These are phyloP conservation scores for Russula olivacea DNA, from an alignment of 768 basidiomycete genomes.

Conservation along the genomic window DNA sequence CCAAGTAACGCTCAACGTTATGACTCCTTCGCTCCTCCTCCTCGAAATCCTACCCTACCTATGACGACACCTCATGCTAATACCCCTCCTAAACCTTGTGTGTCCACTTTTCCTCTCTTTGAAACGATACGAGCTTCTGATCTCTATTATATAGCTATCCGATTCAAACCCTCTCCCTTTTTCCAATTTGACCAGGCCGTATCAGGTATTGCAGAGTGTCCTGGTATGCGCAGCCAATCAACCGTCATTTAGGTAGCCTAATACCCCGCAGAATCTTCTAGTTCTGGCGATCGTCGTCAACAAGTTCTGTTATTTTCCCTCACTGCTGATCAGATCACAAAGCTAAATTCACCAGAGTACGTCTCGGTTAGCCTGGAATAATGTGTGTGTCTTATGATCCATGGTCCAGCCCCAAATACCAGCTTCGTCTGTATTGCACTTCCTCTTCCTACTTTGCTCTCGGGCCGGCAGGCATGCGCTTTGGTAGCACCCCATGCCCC, in stretches of 20 bases:
- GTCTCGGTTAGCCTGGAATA: not conserved
- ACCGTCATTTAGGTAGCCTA: constrained; percentile 9
- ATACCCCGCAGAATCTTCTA: constrained; percentile 56
- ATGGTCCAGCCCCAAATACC: constrained; percentile 53
- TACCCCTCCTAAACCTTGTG: constrained; percentile 6
- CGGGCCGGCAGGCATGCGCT: constrained; percentile 46
- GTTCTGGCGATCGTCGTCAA: constrained; percentile 69
- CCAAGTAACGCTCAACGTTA: constrained; percentile 44
- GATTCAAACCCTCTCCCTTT: constrained; percentile 79
- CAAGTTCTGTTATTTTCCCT: constrained; percentile 59
- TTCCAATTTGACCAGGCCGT: constrained; percentile 61
- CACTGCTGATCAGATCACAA: constrained; percentile 54
- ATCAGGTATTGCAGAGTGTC: constrained; percentile 65
- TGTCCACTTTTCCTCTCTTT: not conserved
- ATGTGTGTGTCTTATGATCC: not conserved
- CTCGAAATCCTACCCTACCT: constrained; percentile 18
- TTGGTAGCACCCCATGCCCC: constrained; percentile 51
- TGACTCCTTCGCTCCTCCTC: constrained; percentile 32
- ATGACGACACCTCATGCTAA: constrained; percentile 1
- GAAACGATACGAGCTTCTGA: not conserved
- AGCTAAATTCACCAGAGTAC: constrained; percentile 45
- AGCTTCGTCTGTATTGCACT: constrained; percentile 85
- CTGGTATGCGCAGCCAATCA: constrained; percentile 45
- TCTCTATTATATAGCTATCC: constrained; percentile 45
- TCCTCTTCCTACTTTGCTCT: constrained; percentile 67